These are phyloP conservation scores for Mayamaea pseudoterrestris DNA, from an alignment of 108 stramenopile genomes.

Conservation along the genomic window DNA sequence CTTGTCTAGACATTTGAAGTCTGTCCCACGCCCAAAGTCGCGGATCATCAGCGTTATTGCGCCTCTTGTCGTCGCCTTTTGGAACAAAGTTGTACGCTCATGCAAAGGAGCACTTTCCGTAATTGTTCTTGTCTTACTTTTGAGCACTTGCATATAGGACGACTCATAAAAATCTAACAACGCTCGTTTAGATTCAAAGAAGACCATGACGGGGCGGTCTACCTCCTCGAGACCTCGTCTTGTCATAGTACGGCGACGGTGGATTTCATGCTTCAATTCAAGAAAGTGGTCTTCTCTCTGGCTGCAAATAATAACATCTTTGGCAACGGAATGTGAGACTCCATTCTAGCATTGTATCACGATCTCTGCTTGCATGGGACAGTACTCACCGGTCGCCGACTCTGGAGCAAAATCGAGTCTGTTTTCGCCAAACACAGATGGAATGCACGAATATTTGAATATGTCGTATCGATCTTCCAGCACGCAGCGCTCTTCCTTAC, in stretches of 20 bases:
- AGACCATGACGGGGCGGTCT: not conserved
- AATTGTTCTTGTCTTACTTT: not conserved
- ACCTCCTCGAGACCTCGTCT: not conserved
- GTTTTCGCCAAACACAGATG: constrained; percentile 44
- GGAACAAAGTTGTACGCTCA: not conserved
- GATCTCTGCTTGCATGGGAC: no score
- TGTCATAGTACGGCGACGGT: not conserved
- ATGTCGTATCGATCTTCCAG: no score
- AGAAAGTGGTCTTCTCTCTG: no score
- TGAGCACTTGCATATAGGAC: not conserved
- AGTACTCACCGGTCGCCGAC: no score
- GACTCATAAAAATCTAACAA: not conserved
- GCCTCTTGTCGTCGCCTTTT: not conserved
- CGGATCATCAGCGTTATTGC: not conserved
- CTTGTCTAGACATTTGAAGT: constrained; percentile 2
- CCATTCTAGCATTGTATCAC: no score
- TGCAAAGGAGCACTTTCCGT: not conserved
- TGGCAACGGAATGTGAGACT: no score
- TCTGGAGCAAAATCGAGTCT: constrained; percentile 47
- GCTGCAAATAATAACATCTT: no score
- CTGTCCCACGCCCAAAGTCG: constrained; percentile 6
- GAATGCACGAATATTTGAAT: constrained; percentile 36
- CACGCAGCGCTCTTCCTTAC: no score
- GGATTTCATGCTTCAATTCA: no score
- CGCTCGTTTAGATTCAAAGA: not conserved